Evolutionary conservation across 2,329 filamentous ascomycete genomes (phyloP).

Genomic region (Cyphellophora attinorum): DNA sequence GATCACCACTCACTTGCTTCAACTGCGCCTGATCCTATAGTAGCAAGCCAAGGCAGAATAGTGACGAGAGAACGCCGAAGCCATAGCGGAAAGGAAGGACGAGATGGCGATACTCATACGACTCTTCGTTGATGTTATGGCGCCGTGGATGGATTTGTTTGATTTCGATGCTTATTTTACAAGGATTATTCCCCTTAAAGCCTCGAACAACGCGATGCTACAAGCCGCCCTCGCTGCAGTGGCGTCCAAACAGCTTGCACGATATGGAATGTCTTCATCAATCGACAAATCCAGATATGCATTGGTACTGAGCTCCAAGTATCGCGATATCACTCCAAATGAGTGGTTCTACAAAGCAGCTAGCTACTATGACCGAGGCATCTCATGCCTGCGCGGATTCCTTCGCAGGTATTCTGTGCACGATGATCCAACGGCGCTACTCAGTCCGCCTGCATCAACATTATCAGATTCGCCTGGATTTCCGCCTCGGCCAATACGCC

Average conservation of each 20-base stretch:
- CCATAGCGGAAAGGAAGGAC: slow-evolving; percentile 25
- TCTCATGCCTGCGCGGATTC: slow-evolving; percentile 37
- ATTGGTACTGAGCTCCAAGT: slow-evolving; percentile 7
- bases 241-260: slow-evolving; percentile 28
- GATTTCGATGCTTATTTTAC: slow-evolving; percentile 30
- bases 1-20: background rate
- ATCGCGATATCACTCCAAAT: background rate
- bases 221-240: slow-evolving; percentile 28
- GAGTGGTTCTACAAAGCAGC: slow-evolving; percentile 50
- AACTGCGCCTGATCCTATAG: slow-evolving; percentile 1
- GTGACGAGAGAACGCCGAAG: slow-evolving; percentile 14
- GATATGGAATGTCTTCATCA: background rate
- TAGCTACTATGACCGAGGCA: slow-evolving; percentile 51
- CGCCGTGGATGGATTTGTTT: slow-evolving; percentile 31
- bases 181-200: slow-evolving; percentile 27
- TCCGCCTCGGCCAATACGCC: background rate
- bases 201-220: slow-evolving; percentile 24
- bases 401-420: slow-evolving; percentile 21
- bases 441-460: background rate
- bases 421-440: background rate
- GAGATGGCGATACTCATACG: slow-evolving; percentile 29
- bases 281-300: slow-evolving; percentile 3
- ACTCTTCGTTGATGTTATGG: slow-evolving; percentile 26
- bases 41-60: background rate
- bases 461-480: background rate